phyloP scores from a whole-genome alignment of 164 flowering plant species.

The Stephania japonica region DNA sequence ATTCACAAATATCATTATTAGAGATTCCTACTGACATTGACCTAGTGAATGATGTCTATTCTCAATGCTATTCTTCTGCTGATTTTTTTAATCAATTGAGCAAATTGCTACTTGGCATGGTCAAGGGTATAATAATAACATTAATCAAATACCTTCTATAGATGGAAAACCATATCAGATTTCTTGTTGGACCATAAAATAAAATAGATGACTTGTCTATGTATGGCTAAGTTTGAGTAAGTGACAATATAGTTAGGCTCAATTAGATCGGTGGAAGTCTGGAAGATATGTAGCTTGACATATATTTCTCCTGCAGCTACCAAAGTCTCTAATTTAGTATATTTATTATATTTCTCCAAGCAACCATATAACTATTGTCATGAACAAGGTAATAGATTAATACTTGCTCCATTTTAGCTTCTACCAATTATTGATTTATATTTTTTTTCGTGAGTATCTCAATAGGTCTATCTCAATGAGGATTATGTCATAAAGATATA shows the following conservation, averaged over 20 bases:
- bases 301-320: no score
- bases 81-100: background rate
- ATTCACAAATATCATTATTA: background rate
- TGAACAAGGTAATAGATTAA: background rate
- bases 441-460: background rate
- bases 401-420: no score
- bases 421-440: background rate
- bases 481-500: conserved; percentile 67
- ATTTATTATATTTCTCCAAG: background rate
- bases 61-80: background rate
- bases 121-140: background rate
- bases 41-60: background rate
- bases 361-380: background rate
- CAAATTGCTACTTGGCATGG: background rate
- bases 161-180: no score
- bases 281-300: background rate
- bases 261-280: background rate
- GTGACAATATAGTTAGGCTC: no score
- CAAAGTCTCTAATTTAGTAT: no score
- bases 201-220: no score
- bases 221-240: no score
- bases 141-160: background rate
- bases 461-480: conserved; percentile 69
- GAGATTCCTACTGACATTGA: background rate
- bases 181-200: no score